phyloP scores from a whole-genome alignment of 345 rosid species.

The Hirschfeldia incana region DNA sequence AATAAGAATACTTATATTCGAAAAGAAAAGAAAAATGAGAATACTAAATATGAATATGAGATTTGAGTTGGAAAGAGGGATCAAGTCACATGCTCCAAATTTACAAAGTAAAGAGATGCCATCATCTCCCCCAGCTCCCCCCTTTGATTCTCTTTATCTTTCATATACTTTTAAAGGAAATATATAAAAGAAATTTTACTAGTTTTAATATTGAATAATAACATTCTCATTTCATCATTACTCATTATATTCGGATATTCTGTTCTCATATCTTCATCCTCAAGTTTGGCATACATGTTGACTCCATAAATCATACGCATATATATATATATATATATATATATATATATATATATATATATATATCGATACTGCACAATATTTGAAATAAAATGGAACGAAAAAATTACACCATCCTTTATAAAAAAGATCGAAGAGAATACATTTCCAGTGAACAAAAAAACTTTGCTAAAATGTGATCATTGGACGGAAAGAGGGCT shows the following conservation, averaged over 20 bases:
- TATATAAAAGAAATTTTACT: too few species aligned
- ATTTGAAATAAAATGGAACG: background rate
- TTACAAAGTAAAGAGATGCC: conserved; percentile 39
- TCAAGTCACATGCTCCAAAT: conserved; percentile 39
- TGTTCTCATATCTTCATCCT: conserved; percentile 34
- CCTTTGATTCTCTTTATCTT: conserved; percentile 36
- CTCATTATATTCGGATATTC: conserved; percentile 22
- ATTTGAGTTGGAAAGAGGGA: conserved; percentile 41
- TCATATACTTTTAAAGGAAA: background rate
- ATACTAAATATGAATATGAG: conserved; percentile 15
- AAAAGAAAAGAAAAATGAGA: background rate
- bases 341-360: background rate
- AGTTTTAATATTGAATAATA: conserved; percentile 3
- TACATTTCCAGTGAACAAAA: background rate
- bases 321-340: background rate
- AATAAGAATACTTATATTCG: background rate
- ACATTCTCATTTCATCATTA: conserved; percentile 24
- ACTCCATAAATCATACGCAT: background rate
- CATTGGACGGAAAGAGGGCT: background rate
- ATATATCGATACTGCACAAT: background rate
- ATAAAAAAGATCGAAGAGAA: too few species aligned
- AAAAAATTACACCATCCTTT: background rate
- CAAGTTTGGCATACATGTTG: conserved; percentile 36
- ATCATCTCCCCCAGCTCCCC: conserved; percentile 39
- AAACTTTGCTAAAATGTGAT: background rate